Base-by-base conservation (phyloP, 2,329 filamentous ascomycete species). In the Aspergillus ochraceus region DNA sequence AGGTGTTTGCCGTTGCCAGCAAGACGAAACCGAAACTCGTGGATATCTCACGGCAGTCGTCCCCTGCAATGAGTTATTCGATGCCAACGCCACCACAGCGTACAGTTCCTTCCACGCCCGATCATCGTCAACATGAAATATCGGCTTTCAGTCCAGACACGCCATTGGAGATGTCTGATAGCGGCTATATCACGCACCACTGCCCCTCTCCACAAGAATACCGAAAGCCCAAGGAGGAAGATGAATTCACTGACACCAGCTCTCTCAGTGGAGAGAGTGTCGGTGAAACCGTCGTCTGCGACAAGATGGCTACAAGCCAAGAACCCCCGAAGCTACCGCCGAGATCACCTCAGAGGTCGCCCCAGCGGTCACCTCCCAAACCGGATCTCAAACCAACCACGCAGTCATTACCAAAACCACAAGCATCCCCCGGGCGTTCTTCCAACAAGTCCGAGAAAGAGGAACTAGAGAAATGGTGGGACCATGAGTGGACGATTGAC, bases 81-180 rank as follows among this genome's bases (percentile, higher is more conserved):
- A 58, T 68, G 11, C 67, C 69, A 5, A 69, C 68, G 6, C 66
- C 68, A 26, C 66, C 65, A 10, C 67, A 67, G 14, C 66, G 69
- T 14, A 60, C 66, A 17, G 55, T 74, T 19, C 74, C 74, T 4
- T 73, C 70, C 12, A 77, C 74, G 0, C 74, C 74, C 2, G 72
- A 76, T 57, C 70, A 71, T 26, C 64, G 66, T 6, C 68, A 72
- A 54, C 68, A 71, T 39, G 75, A 77, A 60, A 66, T 77, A 47
- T 77, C 75, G 8, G 75, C 72, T 2, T 77, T 77, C 53, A 77
- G 75, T 39, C 75, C 75, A 26, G 75, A 77, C 26, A 77, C 75
- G 1, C 74, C 75, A 8, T 59, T 74, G 2, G 71, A 74, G 9
- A 69, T 73, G 58, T 71, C 71, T 4, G 74, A 76, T 30, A 74